Conservation (phyloP, 148 eudicot species). For the Rhododendron ferrugineum region DNA sequence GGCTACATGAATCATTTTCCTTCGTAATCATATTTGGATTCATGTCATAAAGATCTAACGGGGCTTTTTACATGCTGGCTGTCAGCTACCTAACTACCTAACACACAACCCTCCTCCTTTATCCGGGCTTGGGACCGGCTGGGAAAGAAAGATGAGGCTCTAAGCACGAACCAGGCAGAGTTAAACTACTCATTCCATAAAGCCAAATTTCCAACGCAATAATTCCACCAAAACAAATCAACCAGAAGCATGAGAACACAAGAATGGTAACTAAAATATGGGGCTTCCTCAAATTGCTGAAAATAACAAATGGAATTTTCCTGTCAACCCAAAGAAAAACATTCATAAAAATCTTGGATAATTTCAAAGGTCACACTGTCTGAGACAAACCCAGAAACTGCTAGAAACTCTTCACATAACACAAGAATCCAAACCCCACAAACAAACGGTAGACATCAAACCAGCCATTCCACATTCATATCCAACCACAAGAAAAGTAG, state of each 20-base stretch:
- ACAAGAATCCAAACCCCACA: slow-evolving; percentile 21
- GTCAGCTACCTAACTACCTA: no score
- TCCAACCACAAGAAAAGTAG: slow-evolving; percentile 21
- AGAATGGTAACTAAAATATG: not conserved
- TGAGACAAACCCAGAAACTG: slow-evolving; percentile 25
- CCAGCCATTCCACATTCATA: slow-evolving; percentile 36
- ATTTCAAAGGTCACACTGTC: slow-evolving; percentile 12
- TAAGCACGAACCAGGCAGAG: no score
- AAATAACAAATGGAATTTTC: not conserved
- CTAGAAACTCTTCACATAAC: slow-evolving; percentile 23
- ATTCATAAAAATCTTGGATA: slow-evolving; percentile 4
- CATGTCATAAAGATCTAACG: no score
- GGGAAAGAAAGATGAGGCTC: no score
- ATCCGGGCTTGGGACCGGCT: no score
- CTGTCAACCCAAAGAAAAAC: not conserved
- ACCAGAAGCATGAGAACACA: not conserved
- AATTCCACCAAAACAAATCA: not conserved
- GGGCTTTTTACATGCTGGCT: no score
- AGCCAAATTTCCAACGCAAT: not conserved
- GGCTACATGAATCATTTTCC: no score
- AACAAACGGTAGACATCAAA: slow-evolving; percentile 20
- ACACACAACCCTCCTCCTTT: no score
- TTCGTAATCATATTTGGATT: no score
- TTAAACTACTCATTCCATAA: not conserved
- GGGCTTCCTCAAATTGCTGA: not conserved